Percentiles rank a stretch among this genome's conserved stretches.
phyloP scores from a whole-genome alignment of 73 alveolate genomes.

The Effrenium voratum region DNA sequence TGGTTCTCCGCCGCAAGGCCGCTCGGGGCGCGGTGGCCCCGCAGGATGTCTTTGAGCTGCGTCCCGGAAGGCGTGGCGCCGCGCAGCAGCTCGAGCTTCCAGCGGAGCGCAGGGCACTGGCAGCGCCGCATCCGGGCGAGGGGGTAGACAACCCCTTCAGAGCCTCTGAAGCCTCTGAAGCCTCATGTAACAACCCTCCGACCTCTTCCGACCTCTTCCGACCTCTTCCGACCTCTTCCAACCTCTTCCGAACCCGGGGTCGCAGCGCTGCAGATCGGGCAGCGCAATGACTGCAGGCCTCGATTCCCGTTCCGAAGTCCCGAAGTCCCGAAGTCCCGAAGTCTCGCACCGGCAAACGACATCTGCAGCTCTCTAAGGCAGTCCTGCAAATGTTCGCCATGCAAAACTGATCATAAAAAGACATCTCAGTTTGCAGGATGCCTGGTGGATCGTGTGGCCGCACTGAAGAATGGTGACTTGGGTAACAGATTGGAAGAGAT shows the following conservation, averaged over 20 bases:
- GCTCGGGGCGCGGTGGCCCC: neutral
- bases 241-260: too few relatives aligned
- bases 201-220: too few relatives aligned
- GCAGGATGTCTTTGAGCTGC: neutral
- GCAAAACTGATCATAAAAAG: too few relatives aligned
- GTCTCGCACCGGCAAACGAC: constrained; percentile 69
- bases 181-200: too few relatives aligned
- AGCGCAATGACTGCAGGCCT: constrained; percentile 94
- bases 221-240: too few relatives aligned
- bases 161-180: too few relatives aligned
- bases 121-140: neutral
- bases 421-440: neutral
- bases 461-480: constrained; percentile 94
- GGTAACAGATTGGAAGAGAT: constrained; percentile 94
- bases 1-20: neutral
- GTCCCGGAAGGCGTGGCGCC: neutral
- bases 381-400: constrained; percentile 63
- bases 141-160: too few relatives aligned
- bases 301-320: neutral
- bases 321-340: too few relatives aligned
- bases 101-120: neutral
- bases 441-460: constrained; percentile 96
- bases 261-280: constrained; percentile 95
- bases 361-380: constrained; percentile 94
- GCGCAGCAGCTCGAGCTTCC: neutral